phyloP scores from a whole-genome alignment of 2,329 filamentous ascomycete genomes.

The Cercospora berteroae region DNA sequence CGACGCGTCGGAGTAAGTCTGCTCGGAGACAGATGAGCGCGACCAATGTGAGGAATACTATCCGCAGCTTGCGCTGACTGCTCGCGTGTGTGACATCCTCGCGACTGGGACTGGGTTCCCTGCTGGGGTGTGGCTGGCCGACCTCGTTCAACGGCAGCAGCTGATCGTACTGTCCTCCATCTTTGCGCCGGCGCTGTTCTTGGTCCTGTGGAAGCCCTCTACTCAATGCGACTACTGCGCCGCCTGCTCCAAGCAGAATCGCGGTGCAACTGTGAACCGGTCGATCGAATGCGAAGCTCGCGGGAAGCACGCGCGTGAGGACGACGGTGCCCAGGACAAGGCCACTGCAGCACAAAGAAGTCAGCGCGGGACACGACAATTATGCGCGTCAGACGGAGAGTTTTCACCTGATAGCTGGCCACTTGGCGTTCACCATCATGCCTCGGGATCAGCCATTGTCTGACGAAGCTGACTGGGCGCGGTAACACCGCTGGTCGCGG shows the following conservation, averaged over 20 bases:
- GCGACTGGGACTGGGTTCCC: slow-evolving; percentile 26
- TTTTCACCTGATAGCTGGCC: slow-evolving; percentile 21
- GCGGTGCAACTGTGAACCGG: slow-evolving; percentile 47
- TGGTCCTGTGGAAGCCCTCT: slow-evolving; percentile 32
- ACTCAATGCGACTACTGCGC: slow-evolving; percentile 40
- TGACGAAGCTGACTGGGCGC: background rate
- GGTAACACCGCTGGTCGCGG: background rate
- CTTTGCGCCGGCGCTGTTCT: slow-evolving; percentile 19
- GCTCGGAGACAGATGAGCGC: slow-evolving; percentile 35
- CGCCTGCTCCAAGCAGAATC: slow-evolving; percentile 43
- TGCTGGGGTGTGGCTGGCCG: slow-evolving; percentile 24
- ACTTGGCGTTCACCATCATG: slow-evolving; percentile 20
- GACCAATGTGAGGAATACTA: slow-evolving; percentile 33
- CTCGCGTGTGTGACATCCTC: slow-evolving; percentile 27
- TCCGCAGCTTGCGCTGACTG: slow-evolving; percentile 31
- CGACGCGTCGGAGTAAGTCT: slow-evolving; percentile 44
- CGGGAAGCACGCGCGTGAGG: slow-evolving; percentile 27
- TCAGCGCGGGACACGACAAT: background rate
- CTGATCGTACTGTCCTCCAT: slow-evolving; percentile 28
- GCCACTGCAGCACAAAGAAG: slow-evolving; percentile 23
- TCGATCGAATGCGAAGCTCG: slow-evolving; percentile 43
- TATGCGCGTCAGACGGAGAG: background rate
- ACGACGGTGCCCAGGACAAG: slow-evolving; percentile 32
- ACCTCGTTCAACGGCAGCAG: slow-evolving; percentile 37
- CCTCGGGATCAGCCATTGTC: slow-evolving; percentile 9